These are phyloP conservation scores for Blumeriella jaapii DNA, from an alignment of 2,329 filamentous ascomycete species.

Conservation along the genomic window DNA sequence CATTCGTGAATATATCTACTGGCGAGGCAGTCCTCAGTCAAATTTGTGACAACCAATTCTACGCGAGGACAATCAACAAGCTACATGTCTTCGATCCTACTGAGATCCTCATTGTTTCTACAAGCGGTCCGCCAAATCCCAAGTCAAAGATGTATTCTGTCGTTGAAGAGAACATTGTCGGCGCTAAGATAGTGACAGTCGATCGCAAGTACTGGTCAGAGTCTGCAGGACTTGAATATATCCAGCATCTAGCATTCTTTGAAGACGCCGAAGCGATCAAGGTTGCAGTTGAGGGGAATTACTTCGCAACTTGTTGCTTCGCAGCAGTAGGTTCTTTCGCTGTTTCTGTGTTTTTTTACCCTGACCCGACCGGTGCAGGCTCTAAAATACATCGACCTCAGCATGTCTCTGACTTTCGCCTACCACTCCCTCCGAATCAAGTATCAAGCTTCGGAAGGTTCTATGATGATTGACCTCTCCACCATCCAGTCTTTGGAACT, in stretches of 20 bases:
- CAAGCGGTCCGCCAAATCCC: conserved; percentile 50
- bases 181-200: conserved; percentile 49
- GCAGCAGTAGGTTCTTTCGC: conserved; percentile 54
- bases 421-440: conserved; percentile 74
- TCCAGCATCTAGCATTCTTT: conserved; percentile 66
- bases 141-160: conserved; percentile 66
- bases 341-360: too few species aligned
- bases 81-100: conserved; percentile 70
- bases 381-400: conserved; percentile 68
- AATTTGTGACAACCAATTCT: conserved; percentile 88
- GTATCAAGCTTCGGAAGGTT: conserved; percentile 79
- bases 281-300: conserved; percentile 69
- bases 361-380: conserved; percentile 51
- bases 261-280: conserved; percentile 75
- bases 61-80: conserved; percentile 79
- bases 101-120: conserved; percentile 66
- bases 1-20: conserved; percentile 77
- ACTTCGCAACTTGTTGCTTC: conserved; percentile 75
- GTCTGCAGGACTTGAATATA: conserved; percentile 60
- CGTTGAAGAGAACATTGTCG: conserved; percentile 58
- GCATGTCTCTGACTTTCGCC: conserved; percentile 56
- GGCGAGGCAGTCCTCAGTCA: conserved; percentile 79
- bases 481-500: conserved; percentile 82
- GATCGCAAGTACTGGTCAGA: conserved; percentile 82
- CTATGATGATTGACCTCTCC: conserved; percentile 90